Base-by-base conservation (phyloP, 306 rosid genomes). In the Ceratonia siliqua region DNA sequence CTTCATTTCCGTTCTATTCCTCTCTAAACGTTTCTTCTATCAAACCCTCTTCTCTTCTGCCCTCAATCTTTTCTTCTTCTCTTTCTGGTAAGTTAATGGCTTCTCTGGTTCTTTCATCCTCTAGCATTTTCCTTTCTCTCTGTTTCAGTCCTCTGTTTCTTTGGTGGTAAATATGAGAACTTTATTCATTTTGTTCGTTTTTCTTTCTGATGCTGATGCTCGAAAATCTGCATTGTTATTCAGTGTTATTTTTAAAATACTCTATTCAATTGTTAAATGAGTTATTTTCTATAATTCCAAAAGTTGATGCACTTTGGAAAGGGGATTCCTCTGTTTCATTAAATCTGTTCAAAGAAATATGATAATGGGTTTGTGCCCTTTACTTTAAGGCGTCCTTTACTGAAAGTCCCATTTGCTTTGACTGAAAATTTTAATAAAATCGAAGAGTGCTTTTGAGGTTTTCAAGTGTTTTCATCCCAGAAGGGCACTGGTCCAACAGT, bases 61-160 rank as follows among this genome's bases (percentile, higher is more conserved):
- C 43, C 72, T 68, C 35, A 63, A 22, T 32, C 75, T 0, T 45
- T 73, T 36, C 8, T 45, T 64, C 6, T 53, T 73, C 30, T 58
- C 66, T 49, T 61, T 66, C 82, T 82, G 86, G 92, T 85, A 66
- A 78, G 90, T 65, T 28, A 13, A 46, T 71, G 1, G 20, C 73
- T 67, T 42, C 56, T 76, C 6, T 10, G 57, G 1, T 80, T 80
- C 81, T 25, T 57, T 64, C 64, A 0, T 67, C 7, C 43, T 82
- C 52, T 15, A 15, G 54, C 80, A 79, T 82, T 76, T 79, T 71
- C 33, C 8, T 1, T 68, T 35, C 62, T 12, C 39, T 42, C 54
- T 73, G 42, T 66, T 30, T 68, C 41, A 67, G 28, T 25, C 65
- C 42, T 50, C 30, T 12, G 49, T 54, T 12, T 73, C 14, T 81